Conservation (phyloP, 352 stramenopile species). For the Pythium phragmiticola region DNA sequence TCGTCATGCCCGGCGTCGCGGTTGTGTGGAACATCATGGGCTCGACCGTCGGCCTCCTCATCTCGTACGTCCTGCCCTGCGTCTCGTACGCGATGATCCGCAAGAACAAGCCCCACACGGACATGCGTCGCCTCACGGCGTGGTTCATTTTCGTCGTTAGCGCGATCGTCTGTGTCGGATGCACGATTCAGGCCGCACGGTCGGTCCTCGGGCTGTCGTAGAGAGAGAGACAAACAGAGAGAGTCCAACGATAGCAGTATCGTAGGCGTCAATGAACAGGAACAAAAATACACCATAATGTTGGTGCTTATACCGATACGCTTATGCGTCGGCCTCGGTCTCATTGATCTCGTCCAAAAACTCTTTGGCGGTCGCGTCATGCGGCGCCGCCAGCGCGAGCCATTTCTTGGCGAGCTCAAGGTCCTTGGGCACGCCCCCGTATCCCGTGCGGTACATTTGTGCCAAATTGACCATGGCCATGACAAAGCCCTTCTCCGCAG, state of each 20-base stretch:
- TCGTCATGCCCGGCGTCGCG: conserved; percentile 71
- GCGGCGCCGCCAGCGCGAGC: conserved; percentile 69
- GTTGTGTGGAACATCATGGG: conserved; percentile 91
- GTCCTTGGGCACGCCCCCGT: conserved; percentile 64
- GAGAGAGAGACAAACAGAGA: neutral
- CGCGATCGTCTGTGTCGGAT: conserved; percentile 66
- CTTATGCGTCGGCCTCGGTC: neutral
- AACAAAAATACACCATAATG: neutral
- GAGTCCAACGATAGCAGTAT: neutral
- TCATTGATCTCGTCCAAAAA: conserved; percentile 44
- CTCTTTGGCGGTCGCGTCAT: conserved; percentile 80
- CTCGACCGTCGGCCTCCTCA: conserved; percentile 80
- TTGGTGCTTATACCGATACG: neutral
- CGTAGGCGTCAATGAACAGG: neutral
- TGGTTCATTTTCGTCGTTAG: conserved; percentile 80
- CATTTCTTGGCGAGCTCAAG: conserved; percentile 64
- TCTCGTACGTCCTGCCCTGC: conserved; percentile 89
- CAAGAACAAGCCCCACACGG: conserved; percentile 58
- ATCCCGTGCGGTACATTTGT: conserved; percentile 78
- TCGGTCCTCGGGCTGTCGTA: conserved; percentile 31
- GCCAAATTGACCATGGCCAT: conserved; percentile 89
- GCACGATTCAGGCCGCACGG: conserved; percentile 64
- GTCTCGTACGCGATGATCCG: conserved; percentile 85
- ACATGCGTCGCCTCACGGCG: conserved; percentile 65
- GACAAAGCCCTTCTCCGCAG: conserved; percentile 77